Base-by-base conservation (phyloP, 176 grass and related monocot species). In the Bonia amplexicaulis region DNA sequence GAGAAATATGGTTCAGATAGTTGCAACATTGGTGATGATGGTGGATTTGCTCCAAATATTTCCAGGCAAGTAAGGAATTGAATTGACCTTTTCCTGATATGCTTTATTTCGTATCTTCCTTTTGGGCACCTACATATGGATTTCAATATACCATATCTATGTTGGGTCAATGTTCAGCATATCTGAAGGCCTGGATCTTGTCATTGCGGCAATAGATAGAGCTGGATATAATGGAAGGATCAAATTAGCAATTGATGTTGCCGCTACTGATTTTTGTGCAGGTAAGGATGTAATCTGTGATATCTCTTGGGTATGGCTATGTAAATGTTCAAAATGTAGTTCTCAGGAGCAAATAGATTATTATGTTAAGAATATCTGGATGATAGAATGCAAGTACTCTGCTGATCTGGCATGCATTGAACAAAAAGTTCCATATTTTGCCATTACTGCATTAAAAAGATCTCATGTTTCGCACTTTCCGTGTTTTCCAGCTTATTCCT, bases 41-140 rank as follows among this genome's bases (percentile, higher is more conserved):
- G 93, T 69, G 93, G 96, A 52, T 90, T 99, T 93, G 93, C 96
- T 88, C 91, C 93, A 81, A 94, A 99, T 94, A 92, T 99, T 89
- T 91, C 90, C 77, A 94, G 91, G 96, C 81, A 96, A 87, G 90
- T 86, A 82, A 83, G 74, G 46, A 78, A 83, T 78, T 74, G 66
- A 60, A 70, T 72, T 72, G 40, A 53, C 12, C 9, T 48, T 85
- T 89, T 84, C 16, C 20, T 51, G 12, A 46, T 49, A 78, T 25
- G 15, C 2, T 52, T 88, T 26, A 2, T 47, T 81, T 55, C 27
- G 63, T 55, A 5, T 46, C 27, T 81, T 23, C 26, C 64, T 19
- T 69, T 13, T 79, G 22, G 25, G 19, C 49, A 70, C 46, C 48
- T 74, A 39, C 33, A 85, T 82, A 71, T 80, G 22, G 55, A 82